Evolutionary conservation across 768 basidiomycete species (phyloP).

Genomic region (Cystofilobasidium bisporidii): DNA sequence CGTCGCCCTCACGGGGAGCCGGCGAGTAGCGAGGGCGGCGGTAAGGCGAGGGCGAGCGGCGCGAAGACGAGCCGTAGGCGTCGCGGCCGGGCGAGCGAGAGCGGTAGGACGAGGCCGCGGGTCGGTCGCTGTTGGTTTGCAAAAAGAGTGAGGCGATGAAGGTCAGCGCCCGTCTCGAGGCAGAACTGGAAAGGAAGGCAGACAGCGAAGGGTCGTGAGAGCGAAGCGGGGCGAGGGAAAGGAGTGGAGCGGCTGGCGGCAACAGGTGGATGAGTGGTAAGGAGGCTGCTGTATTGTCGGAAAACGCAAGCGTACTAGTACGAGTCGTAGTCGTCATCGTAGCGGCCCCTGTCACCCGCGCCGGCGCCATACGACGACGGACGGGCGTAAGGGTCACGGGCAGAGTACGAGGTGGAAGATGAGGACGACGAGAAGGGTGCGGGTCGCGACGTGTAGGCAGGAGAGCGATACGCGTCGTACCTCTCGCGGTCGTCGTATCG

Average conservation of each 20-base stretch:
- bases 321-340: too few relatives aligned
- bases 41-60: background rate
- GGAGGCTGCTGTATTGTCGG: too few relatives aligned
- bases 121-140: background rate
- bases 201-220: background rate
- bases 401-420: too few relatives aligned
- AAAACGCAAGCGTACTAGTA: too few relatives aligned
- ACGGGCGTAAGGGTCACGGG: too few relatives aligned
- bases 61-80: background rate
- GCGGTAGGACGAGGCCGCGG: background rate
- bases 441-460: too few relatives aligned
- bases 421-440: too few relatives aligned
- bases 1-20: background rate
- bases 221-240: background rate
- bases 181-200: background rate
- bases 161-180: background rate
- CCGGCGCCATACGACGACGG: too few relatives aligned
- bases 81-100: conserved; percentile 5
- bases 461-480: background rate
- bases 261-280: too few relatives aligned
- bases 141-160: background rate
- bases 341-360: too few relatives aligned
- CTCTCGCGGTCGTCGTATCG: background rate
- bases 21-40: conserved; percentile 1
- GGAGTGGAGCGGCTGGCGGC: too few relatives aligned